These are phyloP conservation scores for Suillus luteus DNA, from an alignment of 768 basidiomycete genomes.

Conservation along the genomic window DNA sequence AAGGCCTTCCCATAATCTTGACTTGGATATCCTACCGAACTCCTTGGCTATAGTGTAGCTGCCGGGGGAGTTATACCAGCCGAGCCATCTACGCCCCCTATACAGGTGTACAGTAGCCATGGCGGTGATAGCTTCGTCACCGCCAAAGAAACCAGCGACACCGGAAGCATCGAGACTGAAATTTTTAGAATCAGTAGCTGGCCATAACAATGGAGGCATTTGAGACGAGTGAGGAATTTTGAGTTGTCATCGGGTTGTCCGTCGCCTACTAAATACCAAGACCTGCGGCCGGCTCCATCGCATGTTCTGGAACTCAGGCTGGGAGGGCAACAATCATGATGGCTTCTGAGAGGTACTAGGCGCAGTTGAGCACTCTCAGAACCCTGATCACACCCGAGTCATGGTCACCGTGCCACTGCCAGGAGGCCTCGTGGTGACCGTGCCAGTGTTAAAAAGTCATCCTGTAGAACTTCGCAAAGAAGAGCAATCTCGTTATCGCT, in stretches of 20 bases:
- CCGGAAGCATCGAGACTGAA: constrained; percentile 31
- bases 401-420: no score
- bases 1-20: constrained; percentile 27
- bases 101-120: constrained; percentile 33
- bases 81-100: constrained; percentile 32
- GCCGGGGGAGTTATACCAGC: constrained; percentile 40
- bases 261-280: background rate
- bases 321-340: background rate
- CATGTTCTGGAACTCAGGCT: background rate
- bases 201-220: constrained; percentile 22
- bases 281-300: background rate
- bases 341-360: background rate
- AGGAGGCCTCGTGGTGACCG: background rate
- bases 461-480: background rate
- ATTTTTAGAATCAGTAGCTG: constrained; percentile 11
- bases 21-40: constrained; percentile 29
- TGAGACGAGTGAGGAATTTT: background rate
- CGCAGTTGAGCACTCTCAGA: background rate
- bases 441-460: background rate
- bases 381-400: background rate
- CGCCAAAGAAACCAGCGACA: constrained; percentile 38
- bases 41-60: constrained; percentile 32
- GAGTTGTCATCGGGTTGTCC: background rate
- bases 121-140: constrained; percentile 34
- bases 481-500: background rate